Percentiles rank a stretch among this genome's conserved stretches.
Evolutionary conservation across 2,329 filamentous ascomycete genomes (phyloP).

Genomic region (Stagonosporopsis cucurbitacearum): DNA sequence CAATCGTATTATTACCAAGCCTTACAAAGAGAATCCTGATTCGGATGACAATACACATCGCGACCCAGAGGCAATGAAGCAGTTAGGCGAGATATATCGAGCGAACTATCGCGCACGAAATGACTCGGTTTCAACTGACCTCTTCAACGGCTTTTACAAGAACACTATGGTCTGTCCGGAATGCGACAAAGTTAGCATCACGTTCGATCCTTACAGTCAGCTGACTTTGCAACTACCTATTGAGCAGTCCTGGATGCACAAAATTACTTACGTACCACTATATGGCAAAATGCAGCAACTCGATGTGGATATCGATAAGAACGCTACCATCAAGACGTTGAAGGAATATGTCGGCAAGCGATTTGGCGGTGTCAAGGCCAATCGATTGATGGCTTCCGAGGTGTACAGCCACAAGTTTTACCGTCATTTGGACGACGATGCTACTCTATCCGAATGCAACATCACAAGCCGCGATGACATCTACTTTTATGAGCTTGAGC

Average conservation of each 20-base stretch:
- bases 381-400: slow-evolving; percentile 79
- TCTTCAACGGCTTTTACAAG: slow-evolving; percentile 98
- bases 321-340: slow-evolving; percentile 70
- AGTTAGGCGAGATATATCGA: slow-evolving; percentile 88
- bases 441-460: slow-evolving; percentile 70
- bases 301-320: slow-evolving; percentile 80
- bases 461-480: slow-evolving; percentile 70
- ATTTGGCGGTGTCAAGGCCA: slow-evolving; percentile 58
- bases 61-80: slow-evolving; percentile 77
- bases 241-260: slow-evolving; percentile 79
- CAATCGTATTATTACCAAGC: slow-evolving; percentile 92
- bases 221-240: slow-evolving; percentile 89
- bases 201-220: slow-evolving; percentile 97
- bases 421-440: slow-evolving; percentile 76
- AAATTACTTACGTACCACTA: slow-evolving; percentile 78
- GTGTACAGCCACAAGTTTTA: slow-evolving; percentile 86
- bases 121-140: slow-evolving; percentile 91
- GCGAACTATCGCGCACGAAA: slow-evolving; percentile 91
- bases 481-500: slow-evolving; percentile 79
- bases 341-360: slow-evolving; percentile 68
- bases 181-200: slow-evolving; percentile 96
- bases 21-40: slow-evolving; percentile 96
- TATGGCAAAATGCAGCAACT: slow-evolving; percentile 74
- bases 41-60: slow-evolving; percentile 96
- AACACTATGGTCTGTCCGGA: slow-evolving; percentile 91